Evolutionary conservation across 345 rosid species (phyloP).

Genomic region (Eucalyptus melliodora): DNA sequence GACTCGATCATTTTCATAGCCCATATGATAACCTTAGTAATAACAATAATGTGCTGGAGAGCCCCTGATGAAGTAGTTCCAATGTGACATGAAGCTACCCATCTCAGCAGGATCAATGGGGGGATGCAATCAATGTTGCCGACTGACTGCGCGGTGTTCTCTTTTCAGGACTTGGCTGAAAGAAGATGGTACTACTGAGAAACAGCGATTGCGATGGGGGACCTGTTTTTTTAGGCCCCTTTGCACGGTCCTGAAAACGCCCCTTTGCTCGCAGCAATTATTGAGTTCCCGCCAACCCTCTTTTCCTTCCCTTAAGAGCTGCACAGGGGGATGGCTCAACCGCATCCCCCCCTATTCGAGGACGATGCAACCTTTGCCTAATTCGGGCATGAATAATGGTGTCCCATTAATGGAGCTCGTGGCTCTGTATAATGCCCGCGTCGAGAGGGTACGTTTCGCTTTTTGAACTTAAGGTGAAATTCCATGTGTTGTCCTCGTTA

Average conservation of each 20-base stretch:
- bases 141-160: not conserved
- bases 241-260: not conserved
- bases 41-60: not conserved
- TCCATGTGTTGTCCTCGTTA: not conserved
- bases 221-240: not conserved
- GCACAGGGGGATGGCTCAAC: not conserved
- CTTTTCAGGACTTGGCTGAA: not conserved
- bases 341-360: not conserved
- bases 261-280: not conserved
- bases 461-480: not conserved
- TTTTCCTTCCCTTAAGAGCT: too few species aligned
- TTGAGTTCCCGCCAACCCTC: not conserved
- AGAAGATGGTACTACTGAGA: not conserved
- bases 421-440: not conserved
- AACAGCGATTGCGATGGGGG: not conserved
- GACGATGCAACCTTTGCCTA: not conserved
- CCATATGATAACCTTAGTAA: not conserved
- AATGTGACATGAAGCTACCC: not conserved
- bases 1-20: not conserved
- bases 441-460: not conserved
- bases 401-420: not conserved
- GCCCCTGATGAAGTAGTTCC: not conserved
- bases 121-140: not conserved
- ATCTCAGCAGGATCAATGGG: not conserved
- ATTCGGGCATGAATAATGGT: not conserved